phyloP scores from a whole-genome alignment of 352 stramenopile species.

The Phytopythium cucurbitacearum region DNA sequence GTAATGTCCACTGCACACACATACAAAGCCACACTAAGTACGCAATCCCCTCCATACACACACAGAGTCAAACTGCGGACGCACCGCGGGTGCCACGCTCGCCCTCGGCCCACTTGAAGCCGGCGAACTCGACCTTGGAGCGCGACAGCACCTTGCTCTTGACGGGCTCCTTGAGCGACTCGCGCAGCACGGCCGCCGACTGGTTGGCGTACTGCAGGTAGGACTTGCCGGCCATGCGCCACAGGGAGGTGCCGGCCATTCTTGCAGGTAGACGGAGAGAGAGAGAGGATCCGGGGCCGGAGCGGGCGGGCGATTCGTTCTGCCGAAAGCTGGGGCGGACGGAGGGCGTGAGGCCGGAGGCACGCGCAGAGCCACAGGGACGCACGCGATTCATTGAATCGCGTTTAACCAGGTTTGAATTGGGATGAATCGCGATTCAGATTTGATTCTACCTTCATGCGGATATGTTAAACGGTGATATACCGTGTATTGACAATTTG shows the following conservation, averaged over 20 bases:
- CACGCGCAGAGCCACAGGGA: not conserved
- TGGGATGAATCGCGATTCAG: no score
- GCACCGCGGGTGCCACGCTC: conserved; percentile 71
- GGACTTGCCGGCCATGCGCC: conserved; percentile 80
- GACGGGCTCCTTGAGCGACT: conserved; percentile 80
- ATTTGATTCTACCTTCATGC: no score
- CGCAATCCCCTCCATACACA: not conserved
- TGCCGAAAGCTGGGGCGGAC: not conserved
- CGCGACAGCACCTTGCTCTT: conserved; percentile 77
- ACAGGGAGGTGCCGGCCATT: conserved; percentile 67
- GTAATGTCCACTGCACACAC: conserved; percentile 48
- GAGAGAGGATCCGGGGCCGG: not conserved
- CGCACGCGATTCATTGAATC: conserved; percentile 6
- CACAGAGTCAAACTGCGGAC: conserved; percentile 6
- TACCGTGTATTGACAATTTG: no score
- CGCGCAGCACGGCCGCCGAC: conserved; percentile 66
- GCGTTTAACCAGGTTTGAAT: not conserved
- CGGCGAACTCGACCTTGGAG: conserved; percentile 77
- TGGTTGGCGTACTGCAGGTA: conserved; percentile 90
- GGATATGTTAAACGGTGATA: no score
- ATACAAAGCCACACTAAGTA: conserved; percentile 6
- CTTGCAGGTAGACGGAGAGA: not conserved
- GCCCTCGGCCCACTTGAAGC: conserved; percentile 83
- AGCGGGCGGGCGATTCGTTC: not conserved
- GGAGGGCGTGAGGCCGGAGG: no score